phyloP scores from a whole-genome alignment of 805 yeast genomes.

The Metschnikowia amazonensis region DNA sequence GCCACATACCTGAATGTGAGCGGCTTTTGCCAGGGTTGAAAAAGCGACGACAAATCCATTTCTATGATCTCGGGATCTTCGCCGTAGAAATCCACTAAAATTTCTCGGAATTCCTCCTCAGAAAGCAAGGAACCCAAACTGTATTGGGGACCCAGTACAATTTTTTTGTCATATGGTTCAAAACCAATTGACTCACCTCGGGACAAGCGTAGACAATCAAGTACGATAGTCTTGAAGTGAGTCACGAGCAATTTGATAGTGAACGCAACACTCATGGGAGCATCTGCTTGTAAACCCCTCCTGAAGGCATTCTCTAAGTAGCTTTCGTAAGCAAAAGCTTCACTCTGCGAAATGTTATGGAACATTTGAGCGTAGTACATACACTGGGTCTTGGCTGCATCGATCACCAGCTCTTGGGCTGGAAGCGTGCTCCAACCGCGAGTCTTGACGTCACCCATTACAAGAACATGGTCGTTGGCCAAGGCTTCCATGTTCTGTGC shows the following conservation, averaged over 20 bases:
- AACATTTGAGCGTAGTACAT: constrained; percentile 51
- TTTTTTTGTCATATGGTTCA: constrained; percentile 32
- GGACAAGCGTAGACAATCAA: constrained; percentile 45
- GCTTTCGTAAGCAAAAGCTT: constrained; percentile 35
- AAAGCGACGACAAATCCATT: constrained; percentile 25
- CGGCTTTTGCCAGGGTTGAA: constrained; percentile 48
- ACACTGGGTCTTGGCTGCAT: constrained; percentile 55
- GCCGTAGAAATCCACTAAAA: constrained; percentile 10
- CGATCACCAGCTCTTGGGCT: constrained; percentile 44
- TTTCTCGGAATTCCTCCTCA: constrained; percentile 9
- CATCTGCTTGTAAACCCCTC: constrained; percentile 47
- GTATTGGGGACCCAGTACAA: background rate
- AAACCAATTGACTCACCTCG: constrained; percentile 45
- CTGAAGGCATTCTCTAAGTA: constrained; percentile 45
- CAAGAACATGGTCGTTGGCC: constrained; percentile 11
- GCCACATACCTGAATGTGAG: constrained; percentile 57
- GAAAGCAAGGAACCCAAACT: constrained; percentile 11
- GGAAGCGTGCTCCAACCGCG: constrained; percentile 46
- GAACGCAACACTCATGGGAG: constrained; percentile 42
- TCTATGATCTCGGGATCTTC: constrained; percentile 20
- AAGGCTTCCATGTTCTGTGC: constrained; percentile 4
- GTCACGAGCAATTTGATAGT: constrained; percentile 37
- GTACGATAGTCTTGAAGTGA: constrained; percentile 30
- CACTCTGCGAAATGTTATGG: constrained; percentile 15
- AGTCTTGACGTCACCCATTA: constrained; percentile 59